Base-by-base conservation (phyloP, 2,329 filamentous ascomycete genomes). In the Diaporthe aspalathi region DNA sequence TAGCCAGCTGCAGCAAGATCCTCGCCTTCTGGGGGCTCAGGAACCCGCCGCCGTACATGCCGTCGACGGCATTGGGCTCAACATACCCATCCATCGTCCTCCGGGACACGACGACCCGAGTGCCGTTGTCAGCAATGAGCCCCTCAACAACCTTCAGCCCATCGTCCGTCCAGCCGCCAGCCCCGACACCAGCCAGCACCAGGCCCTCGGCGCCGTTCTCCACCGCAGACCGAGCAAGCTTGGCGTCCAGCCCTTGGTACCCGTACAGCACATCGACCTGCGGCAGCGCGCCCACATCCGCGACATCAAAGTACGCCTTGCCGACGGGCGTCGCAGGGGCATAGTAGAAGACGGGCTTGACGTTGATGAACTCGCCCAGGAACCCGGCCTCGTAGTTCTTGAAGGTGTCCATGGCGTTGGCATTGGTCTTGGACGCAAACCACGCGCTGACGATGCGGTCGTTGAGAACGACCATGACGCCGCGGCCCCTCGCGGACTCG, bases 361-460 rank as follows among this genome's bases (percentile, higher is more conserved):
- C 83, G 75, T 89, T 85, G 75, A 90, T 83, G 77, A 91, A 87
- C 70, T 84, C 82, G 45, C 90, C 90, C 0, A 91, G 81, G 72
- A 85, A 85, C 2, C 89, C 88, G 74, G 84, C 83, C 79, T 92
- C 89, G 17, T 81, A 81, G 1, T 86, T 84, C 76, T 84, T 86
- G 83, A 92, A 92, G 9, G 89, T 89, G 76, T 91, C 89, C 62
- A 91, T 81, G 2, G 86, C 83, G 79, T 91, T 91, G 63, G 89
- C 88, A 75, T 91, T 88, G 40, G 85, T 88, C 80, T 92, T 92
- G 67, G 87, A 87, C 5, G 83, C 87, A 79, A 87, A 91, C 75
- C 85, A 90, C 22, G 88, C 86, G 24, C 81, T 84, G 5, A 84
- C 84, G 74, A 91, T 90, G 70, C 88, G 86, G 78, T 91, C 89